These are phyloP conservation scores for Blastocystis sp. DNA, from an alignment of 352 stramenopile genomes.

Conservation along the genomic window DNA sequence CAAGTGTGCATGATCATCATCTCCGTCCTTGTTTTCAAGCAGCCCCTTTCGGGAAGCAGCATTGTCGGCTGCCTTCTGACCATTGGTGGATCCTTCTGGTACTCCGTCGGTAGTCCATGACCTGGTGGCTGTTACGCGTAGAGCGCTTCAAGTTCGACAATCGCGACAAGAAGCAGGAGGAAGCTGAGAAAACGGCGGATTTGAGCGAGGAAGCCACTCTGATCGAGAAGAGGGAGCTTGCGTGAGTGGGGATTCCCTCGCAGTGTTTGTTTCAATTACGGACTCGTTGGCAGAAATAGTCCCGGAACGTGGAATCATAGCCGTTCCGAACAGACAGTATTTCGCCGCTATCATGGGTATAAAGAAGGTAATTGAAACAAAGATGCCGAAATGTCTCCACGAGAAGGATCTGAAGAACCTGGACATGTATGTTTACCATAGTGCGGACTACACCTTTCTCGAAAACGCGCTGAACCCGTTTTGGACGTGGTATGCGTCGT, in stretches of 20 bases:
- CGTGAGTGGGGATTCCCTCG: not conserved
- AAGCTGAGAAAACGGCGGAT: not conserved
- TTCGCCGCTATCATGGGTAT: too few species aligned
- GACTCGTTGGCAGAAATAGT: not conserved
- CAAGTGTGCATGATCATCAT: constrained; percentile 74
- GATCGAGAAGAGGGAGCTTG: not conserved
- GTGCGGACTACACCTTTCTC: constrained; percentile 52
- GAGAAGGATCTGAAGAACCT: constrained; percentile 66
- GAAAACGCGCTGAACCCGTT: constrained; percentile 66
- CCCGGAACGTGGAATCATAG: not conserved
- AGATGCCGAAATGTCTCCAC: constrained; percentile 52
- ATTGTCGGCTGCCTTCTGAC: constrained; percentile 49
- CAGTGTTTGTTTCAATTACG: constrained; percentile 13
- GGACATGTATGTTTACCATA: constrained; percentile 68
- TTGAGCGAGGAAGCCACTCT: constrained; percentile 10
- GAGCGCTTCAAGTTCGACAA: constrained; percentile 72
- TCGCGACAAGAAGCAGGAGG: constrained; percentile 27
- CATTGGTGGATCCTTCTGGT: constrained; percentile 65
- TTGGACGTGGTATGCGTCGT: constrained; percentile 53
- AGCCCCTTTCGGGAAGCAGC: constrained; percentile 44
- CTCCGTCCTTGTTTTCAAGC: constrained; percentile 59
- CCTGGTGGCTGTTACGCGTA: not conserved
- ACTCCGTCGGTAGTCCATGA: constrained; percentile 7
- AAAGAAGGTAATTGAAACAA: constrained; percentile 18
- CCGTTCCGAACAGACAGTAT: not conserved